Base-by-base conservation (phyloP, 2,329 filamentous ascomycete species). In the Arthrobotrys musiformis region DNA sequence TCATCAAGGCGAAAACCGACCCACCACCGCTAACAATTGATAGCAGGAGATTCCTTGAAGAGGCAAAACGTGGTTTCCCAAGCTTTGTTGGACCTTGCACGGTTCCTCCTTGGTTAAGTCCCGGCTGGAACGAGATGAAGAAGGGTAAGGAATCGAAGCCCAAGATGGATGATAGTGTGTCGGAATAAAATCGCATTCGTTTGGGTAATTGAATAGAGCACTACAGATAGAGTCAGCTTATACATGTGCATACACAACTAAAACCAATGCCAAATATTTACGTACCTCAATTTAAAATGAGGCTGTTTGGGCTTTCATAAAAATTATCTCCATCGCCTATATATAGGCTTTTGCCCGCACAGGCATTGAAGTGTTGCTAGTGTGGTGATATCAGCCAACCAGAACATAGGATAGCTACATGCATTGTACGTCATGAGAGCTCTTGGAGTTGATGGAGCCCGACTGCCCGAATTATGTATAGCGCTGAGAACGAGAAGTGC, bases 381-480 rank as follows among this genome's bases (percentile, higher is more conserved):
- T 40, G 44, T 68, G 60, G 40, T 63, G 42, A 48, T 44, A 54
- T 44, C 66, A 46, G 33, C 73, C 58, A 77, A 70, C 64, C 64
- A 66, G n/a, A 62, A 70, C 24, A 44, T 44, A 28, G 28, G 58
- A 76, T 22, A n/a, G 35, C 58, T 70, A 46, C 66, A 66, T 77
- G 73, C 73, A 70, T 50, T 67, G 73, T 77, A 77, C 73, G 73
- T 77, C 73, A 77, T 70, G 73, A 37, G 66, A 77, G 58, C 73
- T 76, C 69, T 67, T 35, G 46, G 64, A 58, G 17, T 40, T 40
- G n/a, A 58, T 37, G 54, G 64, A 62, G 37, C 40, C 42, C 37
- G 42, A 33, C 52, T 44, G 33, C 70, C 44, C 56, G 54, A 62
- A 62, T 60, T 60, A 61, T 61, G 33, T 69, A 44, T 60, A 63